A percentile compares a stretch with the other conserved stretches of the same genome.
phyloP scores from a whole-genome alignment of 306 rosid genomes.

The Glycine soja region DNA sequence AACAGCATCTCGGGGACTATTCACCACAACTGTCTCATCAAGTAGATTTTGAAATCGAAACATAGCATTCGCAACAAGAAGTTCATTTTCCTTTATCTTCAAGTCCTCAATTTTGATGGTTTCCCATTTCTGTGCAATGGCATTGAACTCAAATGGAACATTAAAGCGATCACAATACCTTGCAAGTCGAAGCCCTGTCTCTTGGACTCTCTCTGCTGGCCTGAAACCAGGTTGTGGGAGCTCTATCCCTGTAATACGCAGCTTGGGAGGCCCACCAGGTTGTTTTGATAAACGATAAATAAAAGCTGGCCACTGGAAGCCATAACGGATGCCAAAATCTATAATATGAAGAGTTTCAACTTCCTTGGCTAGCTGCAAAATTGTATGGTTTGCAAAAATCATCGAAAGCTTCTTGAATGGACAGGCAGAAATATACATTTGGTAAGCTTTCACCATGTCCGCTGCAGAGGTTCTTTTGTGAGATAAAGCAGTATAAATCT shows the following conservation, averaged over 20 bases:
- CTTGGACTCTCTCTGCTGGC: conserved; percentile 58
- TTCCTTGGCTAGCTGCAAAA: conserved; percentile 56
- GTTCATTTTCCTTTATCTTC: conserved; percentile 56
- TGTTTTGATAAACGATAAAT: conserved; percentile 58
- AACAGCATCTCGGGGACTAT: conserved; percentile 70
- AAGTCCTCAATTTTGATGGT: conserved; percentile 62
- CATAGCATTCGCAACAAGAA: conserved; percentile 60
- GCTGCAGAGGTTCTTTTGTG: conserved; percentile 59
- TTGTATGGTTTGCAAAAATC: conserved; percentile 62
- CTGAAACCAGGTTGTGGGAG: conserved; percentile 56
- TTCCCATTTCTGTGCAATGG: conserved; percentile 73
- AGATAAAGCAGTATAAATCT: conserved; percentile 56
- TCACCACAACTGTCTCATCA: conserved; percentile 64
- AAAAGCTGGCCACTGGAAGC: conserved; percentile 81
- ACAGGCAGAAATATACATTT: conserved; percentile 57
- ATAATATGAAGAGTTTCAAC: conserved; percentile 64
- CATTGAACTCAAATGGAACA: conserved; percentile 59
- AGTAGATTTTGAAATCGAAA: conserved; percentile 59
- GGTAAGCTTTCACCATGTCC: conserved; percentile 64
- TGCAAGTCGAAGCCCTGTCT: conserved; percentile 50
- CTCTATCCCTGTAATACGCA: conserved; percentile 77
- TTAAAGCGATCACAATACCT: conserved; percentile 67
- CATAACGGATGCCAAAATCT: conserved; percentile 78
- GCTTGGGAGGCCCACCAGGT: conserved; percentile 68
- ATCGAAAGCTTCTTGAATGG: conserved; percentile 61